Percentiles rank a stretch among this genome's conserved stretches.
Conservation (phyloP, 768 basidiomycete species). For the Rickenella mellea region DNA sequence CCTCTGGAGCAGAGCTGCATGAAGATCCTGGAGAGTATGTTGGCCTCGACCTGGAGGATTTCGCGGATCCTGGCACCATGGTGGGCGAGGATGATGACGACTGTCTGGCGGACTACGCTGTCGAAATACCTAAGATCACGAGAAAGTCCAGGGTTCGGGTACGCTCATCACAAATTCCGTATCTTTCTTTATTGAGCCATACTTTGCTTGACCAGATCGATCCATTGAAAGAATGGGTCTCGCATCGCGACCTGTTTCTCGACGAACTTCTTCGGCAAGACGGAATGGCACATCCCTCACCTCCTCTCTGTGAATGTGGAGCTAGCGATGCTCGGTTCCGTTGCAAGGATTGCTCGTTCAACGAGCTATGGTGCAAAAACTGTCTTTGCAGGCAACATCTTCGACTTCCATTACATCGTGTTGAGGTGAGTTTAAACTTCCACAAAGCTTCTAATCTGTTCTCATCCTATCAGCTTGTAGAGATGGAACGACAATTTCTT, state of each 20-base stretch:
- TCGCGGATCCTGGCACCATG: no score
- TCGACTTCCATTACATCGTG: background rate
- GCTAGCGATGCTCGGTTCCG: background rate
- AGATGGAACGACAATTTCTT: background rate
- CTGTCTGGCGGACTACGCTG: no score
- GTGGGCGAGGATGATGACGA: no score
- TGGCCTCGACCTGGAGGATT: no score
- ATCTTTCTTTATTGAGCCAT: no score
- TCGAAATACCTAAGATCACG: no score
- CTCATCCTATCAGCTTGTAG: background rate
- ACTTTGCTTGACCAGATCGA: no score
- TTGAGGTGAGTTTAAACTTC: background rate
- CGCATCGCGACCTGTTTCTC: background rate
- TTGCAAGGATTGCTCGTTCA: background rate
- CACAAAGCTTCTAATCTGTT: background rate
- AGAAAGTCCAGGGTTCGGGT: no score
- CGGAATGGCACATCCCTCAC: background rate
- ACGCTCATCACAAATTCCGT: no score
- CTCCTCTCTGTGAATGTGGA: background rate
- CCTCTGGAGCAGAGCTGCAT: no score
- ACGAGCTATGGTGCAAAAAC: background rate
- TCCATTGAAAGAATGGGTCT: background rate
- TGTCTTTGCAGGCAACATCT: background rate
- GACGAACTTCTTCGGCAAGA: background rate
- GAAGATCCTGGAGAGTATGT: no score